Base-by-base conservation (phyloP, 768 basidiomycete genomes). In the Rhodotorula kratochvilovae region DNA sequence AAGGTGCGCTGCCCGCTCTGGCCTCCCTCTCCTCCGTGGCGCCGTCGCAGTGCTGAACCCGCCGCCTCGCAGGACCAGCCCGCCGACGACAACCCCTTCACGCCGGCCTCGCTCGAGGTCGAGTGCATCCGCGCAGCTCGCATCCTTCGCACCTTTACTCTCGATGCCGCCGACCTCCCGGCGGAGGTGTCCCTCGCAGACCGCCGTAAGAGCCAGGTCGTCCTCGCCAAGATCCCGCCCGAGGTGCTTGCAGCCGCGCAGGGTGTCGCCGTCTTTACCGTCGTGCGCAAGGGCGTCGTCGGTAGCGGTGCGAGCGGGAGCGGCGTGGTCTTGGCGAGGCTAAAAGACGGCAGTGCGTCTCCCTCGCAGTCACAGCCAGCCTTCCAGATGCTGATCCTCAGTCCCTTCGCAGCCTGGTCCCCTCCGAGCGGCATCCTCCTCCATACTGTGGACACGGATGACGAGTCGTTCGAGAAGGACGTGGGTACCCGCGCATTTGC, bases 171-270 rank as follows among this genome's bases (percentile, higher is more conserved):
- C 16, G 66, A 76, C 42, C 43, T 69, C 12, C 60, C 67, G 2
- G 66, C 70, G 36, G 68, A 70, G 58, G 19, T 64, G 1, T 62
- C 54, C 27, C 45, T 69, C 16, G 53, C 31, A 12, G 67, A 73
- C 33, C n/a, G 48, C 25, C 63, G 66, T 27, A 76, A 76, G 66
- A 59, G 57, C n/a, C 73, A 76, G 61, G 48, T 51, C 19, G 68
- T 70, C 7, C 35, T 72, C 27, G 50, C 54, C 43, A 73, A 73
- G 69, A 73, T 76, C 33, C 75, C 75, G 19, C 62, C 71, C 1
- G 58, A 57, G 2, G 60, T 58, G 2, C 21, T 74, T 10, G 57
- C 55, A 1, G 33, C 64, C 0, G 64, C 73, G 15, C 54, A 51
- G 3, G 73, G 73, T 1, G 12, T 63, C 8, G 72, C 39, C 25